Evolutionary conservation across 176 grass and related monocot species (phyloP), one percentile per base, ranked within the genome.

Genomic region (Carex parvula): DNA sequence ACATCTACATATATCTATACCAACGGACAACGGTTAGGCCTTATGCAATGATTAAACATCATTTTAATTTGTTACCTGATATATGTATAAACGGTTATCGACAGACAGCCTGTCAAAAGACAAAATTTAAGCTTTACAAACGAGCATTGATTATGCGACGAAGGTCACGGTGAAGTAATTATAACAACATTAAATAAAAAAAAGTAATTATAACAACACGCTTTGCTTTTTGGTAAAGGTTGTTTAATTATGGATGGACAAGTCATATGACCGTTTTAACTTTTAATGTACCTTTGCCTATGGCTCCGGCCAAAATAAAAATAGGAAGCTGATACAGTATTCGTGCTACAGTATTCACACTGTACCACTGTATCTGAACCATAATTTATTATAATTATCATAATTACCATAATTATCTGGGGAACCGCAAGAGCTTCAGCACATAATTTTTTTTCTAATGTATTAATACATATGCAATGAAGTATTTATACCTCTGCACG

Each of bases 151-250:
- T 76, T 76, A 29, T 76, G 22, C 46, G 21, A 15, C 46, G 12
- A 15, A 26, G 11, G 21, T 76, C 20, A 52, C 5, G 20, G 15
- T 76, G 72, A 76, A 24, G 50, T 76, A 76, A 76, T 76, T 54
- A 55, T 75, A 39, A 5, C 37, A 39, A 39, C 37, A 5, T 39
- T 39, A 39, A 39, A 39, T 39, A 5, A 39, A 39, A 5, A n/a
- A 39, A 76, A 48, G 48, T 76, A 76, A 76, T 76, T 54, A 55
- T 55, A 55, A 9, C 48, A 48, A 76, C 72, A 55, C 20, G 72
- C 48, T 76, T 75, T 55, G 72, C 48, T 76, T 76, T 76, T 55
- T 55, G 4, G 72, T 55, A 76, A 76, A 76, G 72, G 11, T 32
- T 76, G 42, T 54, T 76, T 71, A 46, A 71, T 42, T 54, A 46